phyloP scores from a whole-genome alignment of 2,329 filamentous ascomycete genomes.

The Fusarium burgessii region DNA sequence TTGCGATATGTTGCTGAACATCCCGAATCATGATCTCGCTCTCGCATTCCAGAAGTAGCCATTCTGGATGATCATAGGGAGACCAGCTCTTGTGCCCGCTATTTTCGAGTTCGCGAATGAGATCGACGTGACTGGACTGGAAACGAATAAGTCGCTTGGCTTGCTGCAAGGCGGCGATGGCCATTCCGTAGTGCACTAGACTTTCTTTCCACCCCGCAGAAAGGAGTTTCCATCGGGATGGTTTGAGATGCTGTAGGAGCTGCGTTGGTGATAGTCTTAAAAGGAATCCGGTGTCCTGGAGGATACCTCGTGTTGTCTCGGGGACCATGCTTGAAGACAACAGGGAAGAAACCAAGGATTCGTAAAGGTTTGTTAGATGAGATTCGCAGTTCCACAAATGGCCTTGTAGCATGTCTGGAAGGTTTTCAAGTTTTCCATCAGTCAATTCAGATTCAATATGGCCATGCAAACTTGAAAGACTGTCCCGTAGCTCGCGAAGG shows the following conservation, averaged over 20 bases:
- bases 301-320: accelerated
- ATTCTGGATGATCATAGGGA: constrained; percentile 65
- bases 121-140: constrained; percentile 43
- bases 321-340: accelerated
- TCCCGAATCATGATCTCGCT: constrained; percentile 70
- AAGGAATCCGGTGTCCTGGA: not conserved
- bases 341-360: not conserved
- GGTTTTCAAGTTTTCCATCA: not conserved
- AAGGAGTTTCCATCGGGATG: constrained; percentile 44
- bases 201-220: constrained; percentile 50
- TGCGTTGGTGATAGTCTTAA: constrained; percentile 51
- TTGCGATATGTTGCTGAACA: constrained; percentile 69
- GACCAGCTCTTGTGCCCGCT: constrained; percentile 68
- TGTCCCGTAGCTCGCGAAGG: constrained; percentile 18
- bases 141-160: constrained; percentile 54
- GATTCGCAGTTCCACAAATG: constrained; percentile 8
- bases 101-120: constrained; percentile 61
- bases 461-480: constrained; percentile 12
- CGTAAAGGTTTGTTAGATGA: not conserved
- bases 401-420: not conserved
- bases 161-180: constrained; percentile 56
- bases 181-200: constrained; percentile 56
- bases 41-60: constrained; percentile 73
- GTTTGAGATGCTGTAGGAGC: constrained; percentile 52
- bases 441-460: not conserved